These are phyloP conservation scores for Bryum argenteum DNA, from an alignment of 225 moss, liverwort and hornwort species.

Conservation along the genomic window DNA sequence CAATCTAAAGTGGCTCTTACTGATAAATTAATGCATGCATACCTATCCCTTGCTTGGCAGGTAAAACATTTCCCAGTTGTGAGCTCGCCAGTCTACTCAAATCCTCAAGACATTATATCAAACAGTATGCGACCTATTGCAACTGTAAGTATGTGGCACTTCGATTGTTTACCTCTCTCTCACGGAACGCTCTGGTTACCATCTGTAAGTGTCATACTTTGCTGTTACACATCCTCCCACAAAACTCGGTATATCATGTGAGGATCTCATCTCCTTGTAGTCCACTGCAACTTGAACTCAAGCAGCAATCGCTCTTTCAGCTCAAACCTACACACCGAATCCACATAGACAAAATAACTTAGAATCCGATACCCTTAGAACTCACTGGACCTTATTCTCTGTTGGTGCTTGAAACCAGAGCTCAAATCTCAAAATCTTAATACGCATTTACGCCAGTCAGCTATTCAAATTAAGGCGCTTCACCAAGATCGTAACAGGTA, in stretches of 20 bases:
- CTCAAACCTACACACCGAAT: not conserved
- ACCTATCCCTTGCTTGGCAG: not conserved
- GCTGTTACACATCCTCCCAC: not conserved
- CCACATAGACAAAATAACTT: not conserved
- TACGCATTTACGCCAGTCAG: not conserved
- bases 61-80: not conserved
- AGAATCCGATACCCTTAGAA: not conserved
- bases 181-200: not conserved
- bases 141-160: not conserved
- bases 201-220: not conserved
- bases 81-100: not conserved
- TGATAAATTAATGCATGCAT: not conserved
- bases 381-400: not conserved
- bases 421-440: not conserved
- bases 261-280: not conserved
- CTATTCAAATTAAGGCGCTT: not conserved
- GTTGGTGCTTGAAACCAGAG: not conserved
- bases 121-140: not conserved
- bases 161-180: constrained; percentile 11
- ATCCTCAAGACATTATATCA: not conserved
- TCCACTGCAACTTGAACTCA: not conserved
- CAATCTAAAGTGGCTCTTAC: not conserved
- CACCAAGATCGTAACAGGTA: not conserved
- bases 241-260: not conserved
- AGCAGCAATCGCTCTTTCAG: not conserved